A percentile compares a stretch with the other conserved stretches of the same genome.
phyloP scores from a whole-genome alignment of 805 yeast species.

The Ogataea allantospora region DNA sequence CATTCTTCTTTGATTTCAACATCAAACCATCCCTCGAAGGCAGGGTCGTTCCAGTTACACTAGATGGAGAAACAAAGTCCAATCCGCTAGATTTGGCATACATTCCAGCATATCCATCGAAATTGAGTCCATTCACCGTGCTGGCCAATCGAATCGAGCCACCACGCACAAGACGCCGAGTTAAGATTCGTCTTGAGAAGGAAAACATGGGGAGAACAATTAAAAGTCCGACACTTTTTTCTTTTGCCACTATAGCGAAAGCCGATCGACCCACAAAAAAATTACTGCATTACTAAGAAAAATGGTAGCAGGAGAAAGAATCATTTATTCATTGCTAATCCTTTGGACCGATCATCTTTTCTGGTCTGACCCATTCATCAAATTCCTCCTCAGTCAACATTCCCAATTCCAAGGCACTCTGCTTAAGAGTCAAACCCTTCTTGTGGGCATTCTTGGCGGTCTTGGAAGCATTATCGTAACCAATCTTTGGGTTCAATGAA shows the following conservation, averaged over 20 bases:
- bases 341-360: conserved; percentile 95
- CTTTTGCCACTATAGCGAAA: conserved; percentile 8
- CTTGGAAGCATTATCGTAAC: conserved; percentile 96
- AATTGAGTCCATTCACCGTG: conserved; percentile 12
- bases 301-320: conserved; percentile 1
- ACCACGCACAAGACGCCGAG: conserved; percentile 4
- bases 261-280: conserved; percentile 6
- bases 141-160: conserved; percentile 16
- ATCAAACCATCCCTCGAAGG: background rate
- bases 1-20: conserved; percentile 13
- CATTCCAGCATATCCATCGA: conserved; percentile 8
- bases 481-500: conserved; percentile 97
- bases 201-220: conserved; percentile 16
- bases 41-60: background rate
- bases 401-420: conserved; percentile 89
- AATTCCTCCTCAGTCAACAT: conserved; percentile 83
- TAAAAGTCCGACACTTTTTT: conserved; percentile 6
- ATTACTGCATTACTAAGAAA: background rate
- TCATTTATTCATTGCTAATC: conserved; percentile 9
- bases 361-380: conserved; percentile 96
- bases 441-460: conserved; percentile 98
- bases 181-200: conserved; percentile 15
- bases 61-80: conserved; percentile 1
- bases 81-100: background rate
- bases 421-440: conserved; percentile 93